Evolutionary conservation across 805 yeast genomes (phyloP), one percentile per base, ranked within the genome.

Genomic region (Hanseniaspora lindneri): DNA sequence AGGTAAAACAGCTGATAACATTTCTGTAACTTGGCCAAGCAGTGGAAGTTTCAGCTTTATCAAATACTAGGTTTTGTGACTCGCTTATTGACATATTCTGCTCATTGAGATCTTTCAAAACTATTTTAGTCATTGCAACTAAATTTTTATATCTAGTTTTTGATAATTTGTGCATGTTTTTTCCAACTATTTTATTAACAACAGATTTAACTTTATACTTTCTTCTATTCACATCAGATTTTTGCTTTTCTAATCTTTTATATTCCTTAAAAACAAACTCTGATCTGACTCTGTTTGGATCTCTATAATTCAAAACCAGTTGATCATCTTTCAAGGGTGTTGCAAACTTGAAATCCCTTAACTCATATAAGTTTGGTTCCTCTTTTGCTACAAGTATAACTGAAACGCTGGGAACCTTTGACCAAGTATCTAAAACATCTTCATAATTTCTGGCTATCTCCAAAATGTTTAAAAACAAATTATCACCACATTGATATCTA

Each of bases 401-500:
- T 21, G 40, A 28, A 23, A 36, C 28, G 4, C n/a, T 21, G 23
- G 10, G 13, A 3, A 36, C 28, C 8, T 36, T 36, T 4, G n/a
- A 11, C 40, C 40, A 36, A 7, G 23, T 23, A 23, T 36, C 40
- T n/a, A 36, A 7, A 4, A 36, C 40, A 36, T 36, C 40, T 21
- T 36, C 17, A 36, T 36, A 36, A 36, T 36, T 36, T 36, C 40
- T 20, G n/a, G 40, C 27, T 14, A 36, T 23, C n/a, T 36, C 40
- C 28, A 36, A 36, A 21, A 36, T 23, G 13, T 36, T 36, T 6
- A 36, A 14, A 9, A 36, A 14, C 7, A 36, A 21, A 20, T 36
- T 36, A 21, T 36, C 40, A 7, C 40, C 40, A 21, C 40, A 36
- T 36, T 36, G 40, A 28, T 36, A 36, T 23, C 40, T 36, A 23